A percentile compares a stretch with the other conserved stretches of the same genome.
Evolutionary conservation across 1,139 yeast species (phyloP).

Genomic region (Blastobotrys indianensis): DNA sequence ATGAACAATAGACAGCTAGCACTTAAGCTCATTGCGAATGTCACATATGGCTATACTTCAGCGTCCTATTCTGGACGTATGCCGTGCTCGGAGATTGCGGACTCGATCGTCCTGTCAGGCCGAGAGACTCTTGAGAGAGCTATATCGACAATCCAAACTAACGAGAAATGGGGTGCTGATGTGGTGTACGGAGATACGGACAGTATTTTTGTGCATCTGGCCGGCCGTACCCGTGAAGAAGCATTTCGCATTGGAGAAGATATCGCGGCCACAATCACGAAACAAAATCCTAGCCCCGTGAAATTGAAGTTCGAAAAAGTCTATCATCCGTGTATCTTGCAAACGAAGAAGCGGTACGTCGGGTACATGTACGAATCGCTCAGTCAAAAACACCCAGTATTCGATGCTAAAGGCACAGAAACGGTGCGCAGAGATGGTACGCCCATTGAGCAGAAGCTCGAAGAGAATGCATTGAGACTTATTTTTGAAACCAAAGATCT

Average conservation of each 20-base stretch:
- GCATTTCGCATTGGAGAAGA: slow-evolving; percentile 72
- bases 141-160: slow-evolving; percentile 58
- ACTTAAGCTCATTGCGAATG: slow-evolving; percentile 84
- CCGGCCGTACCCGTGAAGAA: slow-evolving; percentile 69
- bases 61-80: slow-evolving; percentile 94
- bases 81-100: slow-evolving; percentile 96
- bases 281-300: slow-evolving; percentile 73
- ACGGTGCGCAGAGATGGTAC: slow-evolving; percentile 92
- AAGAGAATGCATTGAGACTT: slow-evolving; percentile 60
- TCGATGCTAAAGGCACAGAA: slow-evolving; percentile 96
- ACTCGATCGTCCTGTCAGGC: slow-evolving; percentile 87
- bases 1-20: slow-evolving; percentile 81
- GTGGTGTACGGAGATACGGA: slow-evolving; percentile 98
- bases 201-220: slow-evolving; percentile 82
- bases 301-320: slow-evolving; percentile 86
- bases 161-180: slow-evolving; percentile 69
- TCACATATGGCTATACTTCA: slow-evolving; percentile 91
- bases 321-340: slow-evolving; percentile 74
- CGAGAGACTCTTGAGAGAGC: slow-evolving; percentile 75
- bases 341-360: slow-evolving; percentile 86
- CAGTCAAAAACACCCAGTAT: slow-evolving; percentile 52
- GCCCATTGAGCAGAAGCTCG: slow-evolving; percentile 82
- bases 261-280: slow-evolving; percentile 60
- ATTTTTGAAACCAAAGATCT: slow-evolving; percentile 70
- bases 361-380: slow-evolving; percentile 69